Evolutionary conservation across 345 rosid species (phyloP), one percentile per base, ranked within the genome.

Genomic region (Salix suchowensis): DNA sequence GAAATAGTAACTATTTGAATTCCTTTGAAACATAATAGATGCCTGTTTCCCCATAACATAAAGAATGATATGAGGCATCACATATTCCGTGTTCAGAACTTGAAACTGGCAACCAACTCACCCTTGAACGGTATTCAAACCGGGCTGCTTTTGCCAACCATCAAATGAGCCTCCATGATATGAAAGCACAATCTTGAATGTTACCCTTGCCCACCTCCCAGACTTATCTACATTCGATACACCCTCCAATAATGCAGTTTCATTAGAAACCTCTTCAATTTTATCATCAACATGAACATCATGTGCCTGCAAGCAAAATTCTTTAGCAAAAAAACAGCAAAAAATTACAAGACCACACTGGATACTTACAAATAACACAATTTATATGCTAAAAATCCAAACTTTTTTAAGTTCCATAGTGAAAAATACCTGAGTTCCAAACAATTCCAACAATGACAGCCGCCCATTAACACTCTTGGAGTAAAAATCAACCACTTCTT

Each of bases 101-200:
- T 15, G 19, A 50, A 50, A 50, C 6, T 15, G 46, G 39, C 73
- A 65, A 68, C 58, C 21, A 77, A 73, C 81, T 78, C 80, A 91
- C 97, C 91, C 87, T 68, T 96, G 98, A 69, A 93, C 99, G 37
- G 99, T 93, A 86, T 88, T 87, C 71, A 96, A 76, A 23, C 84
- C 92, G 42, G 97, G 98, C 81, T 96, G 97, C 71, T 88, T 93
- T 84, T 93, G 98, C 99, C 99, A 96, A 74, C 99, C 99, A 84
- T 94, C 99, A 77, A 96, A 96, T 18, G 97, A 89, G 74, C 77
- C 80, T 34, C 98, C 98, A 68, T 87, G 88, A 73, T 93, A 96
- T 2, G 99, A 93, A 81, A 96, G 79, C 76, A 85, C 75, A 71
- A 96, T 91, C 90, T 88, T 93, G 67, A 90, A 96, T 40, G 87